A percentile compares a stretch with the other conserved stretches of the same genome.
Evolutionary conservation across 2,329 filamentous ascomycete species (phyloP).

Genomic region (Phaeosphaeria sp.): DNA sequence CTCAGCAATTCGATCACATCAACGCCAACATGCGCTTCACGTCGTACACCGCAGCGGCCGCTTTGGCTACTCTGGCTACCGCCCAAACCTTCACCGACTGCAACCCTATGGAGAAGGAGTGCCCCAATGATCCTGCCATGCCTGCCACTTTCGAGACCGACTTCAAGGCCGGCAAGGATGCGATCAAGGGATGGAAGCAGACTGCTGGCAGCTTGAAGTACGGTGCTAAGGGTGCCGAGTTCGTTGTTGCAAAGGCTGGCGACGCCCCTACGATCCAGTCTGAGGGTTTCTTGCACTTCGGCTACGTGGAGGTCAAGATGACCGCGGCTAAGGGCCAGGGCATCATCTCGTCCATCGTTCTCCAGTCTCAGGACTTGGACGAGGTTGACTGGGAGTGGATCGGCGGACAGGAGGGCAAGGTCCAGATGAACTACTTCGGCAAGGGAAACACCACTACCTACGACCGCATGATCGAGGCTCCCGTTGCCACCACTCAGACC

Average conservation of each 20-base stretch:
- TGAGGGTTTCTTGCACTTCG: conserved; percentile 87
- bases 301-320: conserved; percentile 77
- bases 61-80: conserved; percentile 42
- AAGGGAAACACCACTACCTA: conserved; percentile 70
- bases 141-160: conserved; percentile 50
- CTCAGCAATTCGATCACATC: conserved; percentile 1
- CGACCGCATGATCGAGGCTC: conserved; percentile 71
- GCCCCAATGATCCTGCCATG: conserved; percentile 54
- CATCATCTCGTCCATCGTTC: conserved; percentile 81
- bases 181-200: conserved; percentile 48
- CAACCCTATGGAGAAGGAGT: conserved; percentile 53
- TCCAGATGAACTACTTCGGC: conserved; percentile 78
- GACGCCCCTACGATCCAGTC: conserved; percentile 72
- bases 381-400: conserved; percentile 89
- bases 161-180: conserved; percentile 51
- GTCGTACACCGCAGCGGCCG: conserved; percentile 33
- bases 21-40: conserved; percentile 38
- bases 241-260: conserved; percentile 56
- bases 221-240: conserved; percentile 55
- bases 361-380: conserved; percentile 83
- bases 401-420: conserved; percentile 68
- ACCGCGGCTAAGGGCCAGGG: conserved; percentile 77
- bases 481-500: conserved; percentile 62
- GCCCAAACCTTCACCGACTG: conserved; percentile 56
- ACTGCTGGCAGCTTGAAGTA: conserved; percentile 54